phyloP scores from a whole-genome alignment of 2,329 filamentous ascomycete species.

The Pseudogymnoascus sp. region DNA sequence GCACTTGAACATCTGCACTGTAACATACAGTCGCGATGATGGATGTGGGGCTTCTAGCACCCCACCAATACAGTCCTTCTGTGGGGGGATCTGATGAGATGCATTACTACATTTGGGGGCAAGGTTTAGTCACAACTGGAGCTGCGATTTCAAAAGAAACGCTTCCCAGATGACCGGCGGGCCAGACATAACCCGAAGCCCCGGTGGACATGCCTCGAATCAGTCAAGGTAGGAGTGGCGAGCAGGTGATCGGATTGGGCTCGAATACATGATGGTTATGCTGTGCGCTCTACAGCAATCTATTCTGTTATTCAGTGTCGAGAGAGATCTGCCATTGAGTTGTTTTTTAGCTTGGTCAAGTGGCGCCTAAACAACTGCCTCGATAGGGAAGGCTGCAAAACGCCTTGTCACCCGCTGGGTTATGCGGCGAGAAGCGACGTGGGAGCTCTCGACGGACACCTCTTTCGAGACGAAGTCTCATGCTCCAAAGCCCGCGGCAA shows the following conservation, averaged over 20 bases:
- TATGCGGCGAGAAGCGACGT: neutral
- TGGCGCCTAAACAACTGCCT: neutral
- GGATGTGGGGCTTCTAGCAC: neutral
- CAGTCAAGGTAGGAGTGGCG: neutral
- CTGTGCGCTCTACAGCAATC: neutral
- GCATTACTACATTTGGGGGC: neutral
- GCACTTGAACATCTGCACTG: neutral
- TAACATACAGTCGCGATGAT: neutral
- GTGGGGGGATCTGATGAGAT: neutral
- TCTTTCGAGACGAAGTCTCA: neutral
- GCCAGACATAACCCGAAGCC: neutral
- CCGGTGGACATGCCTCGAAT: neutral
- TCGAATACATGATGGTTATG: neutral
- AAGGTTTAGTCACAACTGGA: neutral
- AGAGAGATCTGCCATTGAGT: neutral
- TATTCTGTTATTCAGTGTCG: neutral
- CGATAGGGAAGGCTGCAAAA: neutral
- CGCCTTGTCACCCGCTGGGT: neutral
- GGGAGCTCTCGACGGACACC: constrained; percentile 1
- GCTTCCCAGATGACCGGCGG: neutral
- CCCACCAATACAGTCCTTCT: neutral
- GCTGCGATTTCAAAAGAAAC: neutral
- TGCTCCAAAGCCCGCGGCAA: neutral
- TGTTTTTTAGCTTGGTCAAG: neutral
- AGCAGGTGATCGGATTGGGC: neutral